Percentiles rank a stretch among this genome's conserved stretches.
Conservation (phyloP, 2,329 filamentous ascomycete genomes). For the Verticillium tricorpus region DNA sequence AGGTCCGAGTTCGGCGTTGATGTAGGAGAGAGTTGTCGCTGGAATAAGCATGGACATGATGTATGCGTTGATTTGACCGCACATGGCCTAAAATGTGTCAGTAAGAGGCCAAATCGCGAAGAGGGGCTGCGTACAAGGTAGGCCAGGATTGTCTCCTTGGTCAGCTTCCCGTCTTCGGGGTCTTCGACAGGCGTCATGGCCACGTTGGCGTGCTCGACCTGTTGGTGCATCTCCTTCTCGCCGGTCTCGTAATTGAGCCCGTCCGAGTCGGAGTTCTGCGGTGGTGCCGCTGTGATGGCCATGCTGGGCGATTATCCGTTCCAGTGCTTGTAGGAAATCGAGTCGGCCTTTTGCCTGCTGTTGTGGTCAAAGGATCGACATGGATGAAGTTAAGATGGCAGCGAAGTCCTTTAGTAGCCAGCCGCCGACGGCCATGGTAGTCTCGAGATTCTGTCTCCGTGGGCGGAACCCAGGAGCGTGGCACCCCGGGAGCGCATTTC, state of each 20-base stretch:
- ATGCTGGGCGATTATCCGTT: not conserved
- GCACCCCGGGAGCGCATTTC: not conserved
- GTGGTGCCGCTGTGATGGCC: conserved; percentile 8
- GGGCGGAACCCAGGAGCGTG: not conserved
- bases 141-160: conserved; percentile 14
- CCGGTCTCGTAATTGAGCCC: not conserved
- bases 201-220: conserved; percentile 9
- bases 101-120: not conserved
- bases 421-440: not conserved
- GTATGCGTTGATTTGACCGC: conserved; percentile 22
- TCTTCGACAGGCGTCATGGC: conserved; percentile 4
- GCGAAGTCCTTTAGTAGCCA: not conserved
- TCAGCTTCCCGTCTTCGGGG: conserved; percentile 11
- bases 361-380: not conserved
- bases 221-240: conserved; percentile 9
- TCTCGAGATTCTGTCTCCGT: not conserved
- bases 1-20: conserved; percentile 28
- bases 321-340: not conserved
- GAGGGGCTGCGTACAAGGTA: conserved; percentile 7
- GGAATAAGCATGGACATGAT: conserved; percentile 30
- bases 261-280: conserved; percentile 7
- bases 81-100: conserved; percentile 9
- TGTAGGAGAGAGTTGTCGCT: conserved; percentile 24
- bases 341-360: not conserved
- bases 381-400: not conserved